Evolutionary conservation across 2,329 filamentous ascomycete species (phyloP).

Genomic region (Hymenoscyphus repandus): DNA sequence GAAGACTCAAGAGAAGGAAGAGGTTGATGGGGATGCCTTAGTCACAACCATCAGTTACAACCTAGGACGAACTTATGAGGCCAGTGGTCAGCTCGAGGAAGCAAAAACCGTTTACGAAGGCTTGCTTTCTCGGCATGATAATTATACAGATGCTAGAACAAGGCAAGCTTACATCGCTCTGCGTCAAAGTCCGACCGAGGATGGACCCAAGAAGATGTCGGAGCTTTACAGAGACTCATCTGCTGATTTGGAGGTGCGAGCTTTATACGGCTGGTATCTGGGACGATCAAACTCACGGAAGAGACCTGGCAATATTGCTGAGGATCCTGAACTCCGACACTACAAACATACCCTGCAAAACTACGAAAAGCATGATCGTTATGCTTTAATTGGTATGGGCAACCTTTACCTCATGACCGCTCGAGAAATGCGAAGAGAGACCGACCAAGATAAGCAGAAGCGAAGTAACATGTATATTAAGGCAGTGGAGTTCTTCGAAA

Average conservation of each 20-base stretch:
- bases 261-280: slow-evolving; percentile 92
- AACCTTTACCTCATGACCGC: slow-evolving; percentile 81
- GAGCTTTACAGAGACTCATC: slow-evolving; percentile 82
- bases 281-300: slow-evolving; percentile 78
- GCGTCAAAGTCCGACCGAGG: slow-evolving; percentile 72
- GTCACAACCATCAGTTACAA: slow-evolving; percentile 98
- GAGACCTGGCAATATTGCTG: slow-evolving; percentile 70
- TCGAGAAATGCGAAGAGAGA: slow-evolving; percentile 88
- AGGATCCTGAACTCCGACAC: slow-evolving; percentile 88
- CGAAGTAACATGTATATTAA: slow-evolving; percentile 81
- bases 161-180: slow-evolving; percentile 87
- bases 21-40: slow-evolving; percentile 80
- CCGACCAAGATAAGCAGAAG: slow-evolving; percentile 86
- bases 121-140: slow-evolving; percentile 74
- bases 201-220: slow-evolving; percentile 79
- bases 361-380: slow-evolving; percentile 96
- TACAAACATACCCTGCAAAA: slow-evolving; percentile 95
- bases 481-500: slow-evolving; percentile 97
- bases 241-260: slow-evolving; percentile 82
- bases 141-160: slow-evolving; percentile 88
- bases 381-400: slow-evolving; percentile 93
- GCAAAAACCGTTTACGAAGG: slow-evolving; percentile 86
- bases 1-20: slow-evolving; percentile 69
- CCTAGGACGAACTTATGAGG: slow-evolving; percentile 87
- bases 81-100: slow-evolving; percentile 72